Conservation (phyloP, 371 early-diverging fungal species). For the Mucor velutinosus region DNA sequence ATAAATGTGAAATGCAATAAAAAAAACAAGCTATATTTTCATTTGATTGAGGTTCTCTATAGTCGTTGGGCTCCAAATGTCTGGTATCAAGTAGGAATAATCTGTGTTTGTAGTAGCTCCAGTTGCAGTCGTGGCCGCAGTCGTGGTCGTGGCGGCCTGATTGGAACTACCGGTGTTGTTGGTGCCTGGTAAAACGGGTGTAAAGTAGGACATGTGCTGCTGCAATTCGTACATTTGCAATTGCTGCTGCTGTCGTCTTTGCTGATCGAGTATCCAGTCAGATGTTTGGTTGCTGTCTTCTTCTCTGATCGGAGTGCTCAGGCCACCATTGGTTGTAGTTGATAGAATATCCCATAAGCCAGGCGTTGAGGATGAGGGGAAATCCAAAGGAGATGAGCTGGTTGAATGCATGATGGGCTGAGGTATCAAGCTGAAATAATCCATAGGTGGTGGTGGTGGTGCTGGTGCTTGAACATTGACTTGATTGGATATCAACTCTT, state of each 20-base stretch:
- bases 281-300: conserved; percentile 6
- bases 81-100: conserved; percentile 2
- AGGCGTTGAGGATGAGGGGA: conserved; percentile 8
- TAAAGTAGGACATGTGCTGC: conserved; percentile 1
- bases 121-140: not conserved
- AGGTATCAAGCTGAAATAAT: conserved; percentile 22
- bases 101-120: conserved; percentile 4
- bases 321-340: conserved; percentile 12
- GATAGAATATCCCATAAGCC: conserved; percentile 19
- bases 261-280: conserved; percentile 14
- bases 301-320: conserved; percentile 17
- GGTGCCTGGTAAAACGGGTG: not conserved
- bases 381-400: conserved; percentile 11
- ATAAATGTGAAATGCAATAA: conserved; percentile 1
- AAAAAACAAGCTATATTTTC: conserved; percentile 5
- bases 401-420: conserved; percentile 6
- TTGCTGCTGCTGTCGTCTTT: conserved; percentile 12
- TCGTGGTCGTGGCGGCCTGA: not conserved
- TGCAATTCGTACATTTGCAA: conserved; percentile 17
- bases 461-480: not conserved
- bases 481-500: conserved; percentile 7
- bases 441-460: conserved; percentile 1
- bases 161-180: not conserved
- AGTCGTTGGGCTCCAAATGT: conserved; percentile 8
- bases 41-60: conserved; percentile 15